A percentile compares a stretch with the other conserved stretches of the same genome.
Conservation (phyloP, 1,284 basidiomycete genomes). For the Cutaneotrichosporon dermatis region DNA sequence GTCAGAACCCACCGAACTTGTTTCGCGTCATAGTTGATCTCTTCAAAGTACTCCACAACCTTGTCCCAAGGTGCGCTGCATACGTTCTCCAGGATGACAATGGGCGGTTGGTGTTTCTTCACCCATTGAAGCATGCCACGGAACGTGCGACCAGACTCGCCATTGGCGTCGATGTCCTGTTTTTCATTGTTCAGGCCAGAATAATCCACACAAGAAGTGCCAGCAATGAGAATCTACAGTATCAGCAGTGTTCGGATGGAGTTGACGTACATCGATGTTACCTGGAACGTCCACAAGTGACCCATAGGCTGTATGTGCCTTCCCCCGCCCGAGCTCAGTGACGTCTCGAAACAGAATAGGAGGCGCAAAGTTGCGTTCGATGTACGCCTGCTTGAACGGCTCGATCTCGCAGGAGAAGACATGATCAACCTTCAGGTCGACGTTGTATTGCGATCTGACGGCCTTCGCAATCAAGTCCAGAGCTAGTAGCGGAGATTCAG, state of each 20-base stretch:
- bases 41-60: conserved; percentile 70
- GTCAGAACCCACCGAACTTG: conserved; percentile 52
- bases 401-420: conserved; percentile 98
- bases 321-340: conserved; percentile 73
- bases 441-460: conserved; percentile 63
- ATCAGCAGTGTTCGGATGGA: too few relatives aligned
- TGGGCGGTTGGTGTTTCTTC: conserved; percentile 73
- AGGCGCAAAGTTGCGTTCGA: conserved; percentile 79
- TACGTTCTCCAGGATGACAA: conserved; percentile 93
- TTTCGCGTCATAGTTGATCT: conserved; percentile 71
- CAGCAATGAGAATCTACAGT: conserved; percentile 67
- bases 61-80: conserved; percentile 82
- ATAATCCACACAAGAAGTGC: conserved; percentile 94
- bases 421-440: conserved; percentile 73
- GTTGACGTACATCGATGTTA: conserved; percentile 62
- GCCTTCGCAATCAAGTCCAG: conserved; percentile 74
- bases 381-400: conserved; percentile 97
- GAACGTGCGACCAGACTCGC: conserved; percentile 86
- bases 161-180: conserved; percentile 78
- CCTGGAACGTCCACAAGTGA: conserved; percentile 79
- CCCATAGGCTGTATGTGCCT: conserved; percentile 88
- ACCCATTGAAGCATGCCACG: conserved; percentile 92
- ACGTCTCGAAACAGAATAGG: conserved; percentile 91
- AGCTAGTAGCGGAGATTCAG: conserved; percentile 88
- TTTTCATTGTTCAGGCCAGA: conserved; percentile 91